A percentile compares a stretch with the other conserved stretches of the same genome.
phyloP scores from a whole-genome alignment of 2,329 filamentous ascomycete species.

The Fusarium mangiferae region DNA sequence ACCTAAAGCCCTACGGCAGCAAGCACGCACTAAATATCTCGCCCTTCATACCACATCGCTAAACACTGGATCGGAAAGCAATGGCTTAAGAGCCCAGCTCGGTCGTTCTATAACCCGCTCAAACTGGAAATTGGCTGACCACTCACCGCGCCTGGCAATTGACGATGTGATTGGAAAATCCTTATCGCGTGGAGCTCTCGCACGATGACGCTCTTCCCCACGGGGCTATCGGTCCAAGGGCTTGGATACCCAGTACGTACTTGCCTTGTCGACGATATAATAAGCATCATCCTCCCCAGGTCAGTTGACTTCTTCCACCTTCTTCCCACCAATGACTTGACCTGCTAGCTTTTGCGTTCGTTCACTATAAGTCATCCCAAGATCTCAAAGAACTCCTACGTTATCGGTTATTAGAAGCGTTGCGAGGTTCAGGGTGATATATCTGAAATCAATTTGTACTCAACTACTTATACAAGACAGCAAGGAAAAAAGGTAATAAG shows the following conservation, averaged over 20 bases:
- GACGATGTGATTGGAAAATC: background rate
- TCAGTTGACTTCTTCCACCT: background rate
- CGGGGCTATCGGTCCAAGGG: background rate
- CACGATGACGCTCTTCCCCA: background rate
- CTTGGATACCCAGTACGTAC: background rate
- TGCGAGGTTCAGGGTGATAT: too few species aligned
- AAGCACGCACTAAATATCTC: background rate
- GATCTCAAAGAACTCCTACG: background rate
- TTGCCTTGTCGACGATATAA: background rate
- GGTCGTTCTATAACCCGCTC: background rate
- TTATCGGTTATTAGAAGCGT: background rate
- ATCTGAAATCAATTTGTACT: too few species aligned
- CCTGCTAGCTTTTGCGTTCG: background rate
- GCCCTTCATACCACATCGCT: background rate
- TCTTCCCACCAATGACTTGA: fast-evolving
- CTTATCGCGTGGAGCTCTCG: background rate
- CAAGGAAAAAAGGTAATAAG: fast-evolving
- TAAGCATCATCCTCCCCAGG: background rate
- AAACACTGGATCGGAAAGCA: background rate
- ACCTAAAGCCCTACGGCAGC: background rate
- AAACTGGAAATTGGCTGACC: background rate
- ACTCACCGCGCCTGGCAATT: background rate
- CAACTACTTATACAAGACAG: background rate
- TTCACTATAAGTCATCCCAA: background rate
- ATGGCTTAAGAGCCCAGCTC: background rate